These are phyloP conservation scores for Chaetomium cochliodes DNA, from an alignment of 495 filamentous ascomycete genomes.

Conservation along the genomic window DNA sequence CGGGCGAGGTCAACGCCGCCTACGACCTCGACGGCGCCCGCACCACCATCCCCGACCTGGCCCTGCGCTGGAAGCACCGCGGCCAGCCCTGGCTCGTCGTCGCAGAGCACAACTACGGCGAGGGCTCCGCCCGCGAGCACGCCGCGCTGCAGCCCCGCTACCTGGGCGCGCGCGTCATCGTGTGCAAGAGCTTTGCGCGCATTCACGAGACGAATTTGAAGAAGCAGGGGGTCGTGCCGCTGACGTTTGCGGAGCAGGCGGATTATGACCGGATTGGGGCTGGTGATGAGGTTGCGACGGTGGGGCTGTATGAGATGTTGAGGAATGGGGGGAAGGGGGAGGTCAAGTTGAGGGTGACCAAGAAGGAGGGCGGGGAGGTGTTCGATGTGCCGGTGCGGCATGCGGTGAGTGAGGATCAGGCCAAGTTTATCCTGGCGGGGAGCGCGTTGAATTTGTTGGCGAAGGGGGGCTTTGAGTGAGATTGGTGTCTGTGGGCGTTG, in stretches of 20 bases:
- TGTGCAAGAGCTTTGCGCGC: conserved; percentile 87
- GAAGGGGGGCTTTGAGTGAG: conserved; percentile 38
- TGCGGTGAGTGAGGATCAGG: conserved; percentile 83
- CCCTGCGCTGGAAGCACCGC: conserved; percentile 70
- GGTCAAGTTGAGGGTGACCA: conserved; percentile 64
- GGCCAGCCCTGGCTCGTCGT: conserved; percentile 83
- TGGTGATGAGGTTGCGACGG: conserved; percentile 76
- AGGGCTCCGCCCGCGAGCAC: conserved; percentile 92
- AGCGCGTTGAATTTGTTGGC: conserved; percentile 89
- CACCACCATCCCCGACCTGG: conserved; percentile 77
- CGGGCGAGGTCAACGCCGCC: conserved; percentile 85
- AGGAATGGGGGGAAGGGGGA: conserved; percentile 76
- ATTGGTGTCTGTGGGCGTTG: too few species aligned
- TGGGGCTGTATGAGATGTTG: conserved; percentile 80
- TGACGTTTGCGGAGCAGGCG: conserved; percentile 80
- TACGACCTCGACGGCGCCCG: conserved; percentile 63
- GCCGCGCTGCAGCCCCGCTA: conserved; percentile 95
- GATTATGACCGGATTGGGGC: conserved; percentile 83
- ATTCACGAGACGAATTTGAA: conserved; percentile 99
- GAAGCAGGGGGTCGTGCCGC: conserved; percentile 95
- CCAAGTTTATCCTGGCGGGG: conserved; percentile 84
- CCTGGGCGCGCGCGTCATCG: conserved; percentile 82
- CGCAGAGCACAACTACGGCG: conserved; percentile 97
- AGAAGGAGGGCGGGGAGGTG: conserved; percentile 59
- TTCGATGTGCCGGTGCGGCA: conserved; percentile 65